These are phyloP conservation scores for Nymphaea colorata DNA, from an alignment of 164 flowering plant genomes.

Conservation along the genomic window DNA sequence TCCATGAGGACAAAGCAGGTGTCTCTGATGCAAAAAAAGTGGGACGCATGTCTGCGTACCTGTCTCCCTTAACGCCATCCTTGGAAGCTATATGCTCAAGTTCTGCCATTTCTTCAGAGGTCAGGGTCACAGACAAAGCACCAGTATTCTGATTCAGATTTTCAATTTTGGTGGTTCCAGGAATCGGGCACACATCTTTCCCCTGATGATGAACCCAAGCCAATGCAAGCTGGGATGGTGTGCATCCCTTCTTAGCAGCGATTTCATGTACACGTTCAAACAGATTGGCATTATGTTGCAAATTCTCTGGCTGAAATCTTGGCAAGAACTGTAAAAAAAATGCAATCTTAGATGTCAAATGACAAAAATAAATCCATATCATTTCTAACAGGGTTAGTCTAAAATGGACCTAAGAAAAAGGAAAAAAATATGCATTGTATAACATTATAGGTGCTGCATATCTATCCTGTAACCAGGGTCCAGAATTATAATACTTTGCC, in stretches of 20 bases:
- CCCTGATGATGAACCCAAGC: slow-evolving; percentile 45
- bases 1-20: slow-evolving; percentile 19
- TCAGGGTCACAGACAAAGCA: slow-evolving; percentile 16
- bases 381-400: background rate
- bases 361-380: background rate
- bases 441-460: too few species aligned
- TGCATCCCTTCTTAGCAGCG: slow-evolving; percentile 29
- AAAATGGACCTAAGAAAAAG: background rate
- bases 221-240: slow-evolving; percentile 34
- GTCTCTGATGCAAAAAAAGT: slow-evolving; percentile 16
- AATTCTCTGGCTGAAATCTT: slow-evolving; percentile 28
- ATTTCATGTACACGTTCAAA: slow-evolving; percentile 16
- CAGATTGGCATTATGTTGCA: slow-evolving; percentile 32
- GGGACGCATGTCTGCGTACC: slow-evolving; percentile 1
- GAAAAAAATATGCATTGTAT: background rate
- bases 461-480: background rate
- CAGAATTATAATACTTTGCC: background rate
- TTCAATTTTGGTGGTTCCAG: slow-evolving; percentile 17
- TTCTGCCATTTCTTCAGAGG: slow-evolving; percentile 21
- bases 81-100: slow-evolving; percentile 20
- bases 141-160: slow-evolving; percentile 13
- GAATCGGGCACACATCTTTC: slow-evolving; percentile 22
- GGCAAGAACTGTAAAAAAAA: slow-evolving; percentile 5
- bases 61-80: slow-evolving; percentile 22
- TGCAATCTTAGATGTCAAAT: slow-evolving; percentile 8